Evolutionary conservation across 768 basidiomycete genomes (phyloP).

Genomic region (Sporobolomyces roseus): DNA sequence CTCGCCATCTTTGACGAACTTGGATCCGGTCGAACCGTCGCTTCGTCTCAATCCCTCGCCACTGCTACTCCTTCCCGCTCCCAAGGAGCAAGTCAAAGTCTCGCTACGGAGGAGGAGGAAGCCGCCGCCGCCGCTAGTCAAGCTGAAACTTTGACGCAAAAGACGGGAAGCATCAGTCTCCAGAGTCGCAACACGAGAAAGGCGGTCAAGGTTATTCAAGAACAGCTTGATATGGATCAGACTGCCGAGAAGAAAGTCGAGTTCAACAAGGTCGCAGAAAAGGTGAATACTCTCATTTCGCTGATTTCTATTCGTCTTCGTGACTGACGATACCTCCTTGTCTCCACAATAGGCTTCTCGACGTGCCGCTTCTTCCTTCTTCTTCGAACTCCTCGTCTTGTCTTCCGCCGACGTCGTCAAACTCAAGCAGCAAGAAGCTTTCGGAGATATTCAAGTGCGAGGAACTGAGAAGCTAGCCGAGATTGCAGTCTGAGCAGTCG

Average conservation of each 20-base stretch:
- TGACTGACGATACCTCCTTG: not conserved
- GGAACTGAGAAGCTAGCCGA: constrained; percentile 85
- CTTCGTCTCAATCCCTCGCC: not conserved
- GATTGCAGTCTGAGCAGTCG: constrained; percentile 43
- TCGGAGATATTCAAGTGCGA: constrained; percentile 77
- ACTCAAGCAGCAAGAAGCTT: constrained; percentile 67
- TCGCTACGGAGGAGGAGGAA: constrained; percentile 24
- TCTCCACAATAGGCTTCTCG: constrained; percentile 65
- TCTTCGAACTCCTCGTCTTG: constrained; percentile 93
- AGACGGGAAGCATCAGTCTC: constrained; percentile 37
- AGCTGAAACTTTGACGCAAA: constrained; percentile 26
- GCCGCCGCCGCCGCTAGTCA: constrained; percentile 49
- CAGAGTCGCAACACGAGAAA: constrained; percentile 72
- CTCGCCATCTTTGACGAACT: constrained; percentile 52
- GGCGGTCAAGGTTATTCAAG: constrained; percentile 69
- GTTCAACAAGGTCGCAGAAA: constrained; percentile 73
- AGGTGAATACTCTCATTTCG: constrained; percentile 54
- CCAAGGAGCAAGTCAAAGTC: constrained; percentile 13
- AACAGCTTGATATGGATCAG: constrained; percentile 59
- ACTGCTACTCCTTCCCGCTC: constrained; percentile 4
- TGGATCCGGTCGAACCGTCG: constrained; percentile 2
- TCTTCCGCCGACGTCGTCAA: constrained; percentile 87
- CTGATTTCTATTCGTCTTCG: not conserved
- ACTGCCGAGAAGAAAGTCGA: constrained; percentile 63
- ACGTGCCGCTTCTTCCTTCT: constrained; percentile 89